phyloP scores from a whole-genome alignment of 441 rosid species.

The Euphorbia celastroides region DNA sequence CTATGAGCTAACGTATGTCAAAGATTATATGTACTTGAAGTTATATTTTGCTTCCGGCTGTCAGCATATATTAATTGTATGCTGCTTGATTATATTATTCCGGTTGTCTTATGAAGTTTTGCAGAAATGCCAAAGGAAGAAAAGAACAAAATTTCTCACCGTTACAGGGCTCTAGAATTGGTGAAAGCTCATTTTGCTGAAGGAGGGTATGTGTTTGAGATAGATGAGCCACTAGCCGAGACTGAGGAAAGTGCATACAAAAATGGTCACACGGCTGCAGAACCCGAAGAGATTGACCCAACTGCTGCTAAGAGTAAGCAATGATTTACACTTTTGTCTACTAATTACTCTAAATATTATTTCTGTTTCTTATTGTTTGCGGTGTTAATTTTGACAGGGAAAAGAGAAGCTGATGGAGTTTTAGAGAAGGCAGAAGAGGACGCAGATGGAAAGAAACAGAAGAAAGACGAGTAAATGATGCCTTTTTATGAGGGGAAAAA shows the following conservation, averaged over 20 bases:
- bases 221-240: slow-evolving; percentile 18
- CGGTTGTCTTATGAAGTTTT: slow-evolving; percentile 36
- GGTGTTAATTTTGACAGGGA: neutral
- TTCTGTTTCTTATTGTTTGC: neutral
- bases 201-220: slow-evolving; percentile 54
- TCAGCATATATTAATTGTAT: neutral
- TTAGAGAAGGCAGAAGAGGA: neutral
- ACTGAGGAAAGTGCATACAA: slow-evolving; percentile 5
- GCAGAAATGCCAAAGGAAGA: slow-evolving; percentile 96
- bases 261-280: neutral
- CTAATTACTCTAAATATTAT: neutral
- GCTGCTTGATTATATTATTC: slow-evolving; percentile 4
- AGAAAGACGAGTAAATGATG: slow-evolving; percentile 3
- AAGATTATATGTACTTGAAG: neutral
- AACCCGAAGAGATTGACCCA: neutral
- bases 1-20: slow-evolving; percentile 63
- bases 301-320: slow-evolving; percentile 9
- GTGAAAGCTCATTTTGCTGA: slow-evolving; percentile 73
- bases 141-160: slow-evolving; percentile 91
- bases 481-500: neutral
- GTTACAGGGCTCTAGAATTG: slow-evolving; percentile 63
- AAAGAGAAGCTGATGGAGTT: slow-evolving; percentile 16
- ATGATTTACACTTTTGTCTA: neutral
- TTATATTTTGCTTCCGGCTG: neutral
- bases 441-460: slow-evolving; percentile 1